Conservation (phyloP, 2,329 filamentous ascomycete genomes). For the Elsinoe fawcettii region DNA sequence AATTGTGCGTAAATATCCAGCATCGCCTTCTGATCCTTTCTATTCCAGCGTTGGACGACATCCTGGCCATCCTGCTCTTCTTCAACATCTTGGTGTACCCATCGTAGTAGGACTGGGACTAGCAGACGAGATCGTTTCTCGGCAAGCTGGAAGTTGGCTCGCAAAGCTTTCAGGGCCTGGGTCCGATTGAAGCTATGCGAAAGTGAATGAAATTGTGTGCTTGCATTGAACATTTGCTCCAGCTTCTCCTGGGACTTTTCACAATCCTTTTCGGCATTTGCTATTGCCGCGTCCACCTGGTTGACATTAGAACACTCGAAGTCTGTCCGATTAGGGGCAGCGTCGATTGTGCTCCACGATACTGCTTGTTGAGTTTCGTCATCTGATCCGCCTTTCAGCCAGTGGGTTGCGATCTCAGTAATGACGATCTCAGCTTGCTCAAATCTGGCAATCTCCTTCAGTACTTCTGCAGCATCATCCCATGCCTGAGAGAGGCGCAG, state of each 20-base stretch:
- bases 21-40: conserved; percentile 76
- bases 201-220: conserved; percentile 49
- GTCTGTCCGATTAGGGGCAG: conserved; percentile 48
- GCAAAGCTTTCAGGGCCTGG: conserved; percentile 73
- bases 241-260: conserved; percentile 50
- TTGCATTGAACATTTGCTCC: conserved; percentile 54
- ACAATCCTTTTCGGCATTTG: conserved; percentile 3
- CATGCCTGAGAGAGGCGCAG: conserved; percentile 78
- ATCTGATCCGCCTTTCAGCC: conserved; percentile 48
- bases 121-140: conserved; percentile 80
- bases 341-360: conserved; percentile 22
- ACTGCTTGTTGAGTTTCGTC: conserved; percentile 28
- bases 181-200: conserved; percentile 49
- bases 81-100: conserved; percentile 53
- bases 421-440: conserved; percentile 66
- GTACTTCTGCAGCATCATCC: conserved; percentile 69
- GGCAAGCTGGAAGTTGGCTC: conserved; percentile 63
- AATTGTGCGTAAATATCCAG: conserved; percentile 78
- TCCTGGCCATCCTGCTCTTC: conserved; percentile 19
- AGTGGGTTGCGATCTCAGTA: conserved; percentile 65
- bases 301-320: conserved; percentile 78
- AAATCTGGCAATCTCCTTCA: conserved; percentile 66
- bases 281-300: conserved; percentile 36
- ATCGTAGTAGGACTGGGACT: conserved; percentile 77
- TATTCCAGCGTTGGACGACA: conserved; percentile 47